Conservation (phyloP, 805 yeast genomes). For the Ogataea siamensis region DNA sequence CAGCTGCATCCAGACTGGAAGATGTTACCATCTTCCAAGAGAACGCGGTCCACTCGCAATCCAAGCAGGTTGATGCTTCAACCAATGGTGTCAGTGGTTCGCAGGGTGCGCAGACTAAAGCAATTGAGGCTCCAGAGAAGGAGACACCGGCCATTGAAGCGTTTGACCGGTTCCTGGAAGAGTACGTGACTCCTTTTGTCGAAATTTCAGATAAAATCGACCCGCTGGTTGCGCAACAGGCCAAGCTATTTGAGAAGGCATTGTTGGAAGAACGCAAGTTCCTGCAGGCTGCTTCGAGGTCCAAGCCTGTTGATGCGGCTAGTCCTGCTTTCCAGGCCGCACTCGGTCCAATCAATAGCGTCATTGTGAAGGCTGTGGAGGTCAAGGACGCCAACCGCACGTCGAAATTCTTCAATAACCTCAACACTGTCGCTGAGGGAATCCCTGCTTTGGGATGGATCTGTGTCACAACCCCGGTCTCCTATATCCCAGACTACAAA, state of each 20-base stretch:
- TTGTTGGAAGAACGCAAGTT: conserved; percentile 60
- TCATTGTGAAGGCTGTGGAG: conserved; percentile 54
- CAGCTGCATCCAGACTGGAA: conserved; percentile 76
- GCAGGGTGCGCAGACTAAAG: conserved; percentile 21
- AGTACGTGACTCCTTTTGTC: conserved; percentile 59
- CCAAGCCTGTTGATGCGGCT: conserved; percentile 62
- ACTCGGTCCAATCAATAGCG: conserved; percentile 66
- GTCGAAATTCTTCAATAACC: conserved; percentile 62
- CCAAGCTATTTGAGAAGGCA: conserved; percentile 46
- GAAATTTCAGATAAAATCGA: conserved; percentile 52
- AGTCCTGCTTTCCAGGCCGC: conserved; percentile 54
- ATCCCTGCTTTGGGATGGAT: conserved; percentile 92
- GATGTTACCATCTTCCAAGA: conserved; percentile 82
- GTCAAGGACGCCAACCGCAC: conserved; percentile 75
- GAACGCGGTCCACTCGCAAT: conserved; percentile 29
- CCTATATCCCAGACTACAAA: conserved; percentile 74
- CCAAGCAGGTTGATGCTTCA: neutral
- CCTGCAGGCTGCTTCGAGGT: conserved; percentile 53
- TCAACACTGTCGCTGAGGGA: conserved; percentile 86
- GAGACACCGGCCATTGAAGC: conserved; percentile 41
- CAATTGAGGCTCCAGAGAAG: conserved; percentile 34
- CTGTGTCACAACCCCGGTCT: conserved; percentile 69
- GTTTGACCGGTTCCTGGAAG: conserved; percentile 53
- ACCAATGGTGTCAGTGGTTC: conserved; percentile 11
- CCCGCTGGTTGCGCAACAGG: conserved; percentile 56